Evolutionary conservation across 2,329 filamentous ascomycete genomes (phyloP).

Genomic region (Huntiella bhutanensis): DNA sequence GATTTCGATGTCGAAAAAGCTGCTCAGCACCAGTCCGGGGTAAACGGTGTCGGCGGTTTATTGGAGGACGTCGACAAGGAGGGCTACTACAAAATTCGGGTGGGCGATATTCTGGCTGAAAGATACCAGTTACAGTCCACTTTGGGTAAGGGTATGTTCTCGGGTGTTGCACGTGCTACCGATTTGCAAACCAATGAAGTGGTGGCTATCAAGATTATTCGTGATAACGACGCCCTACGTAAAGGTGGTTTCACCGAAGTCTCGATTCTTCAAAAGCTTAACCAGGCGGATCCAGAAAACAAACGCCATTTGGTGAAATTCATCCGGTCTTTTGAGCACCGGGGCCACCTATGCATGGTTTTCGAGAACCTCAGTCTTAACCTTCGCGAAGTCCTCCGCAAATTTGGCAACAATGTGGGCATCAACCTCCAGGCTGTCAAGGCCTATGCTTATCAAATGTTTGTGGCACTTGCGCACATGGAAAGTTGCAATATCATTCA

Average conservation of each 20-base stretch:
- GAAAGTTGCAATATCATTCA: slow-evolving; percentile 87
- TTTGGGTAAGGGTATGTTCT: slow-evolving; percentile 89
- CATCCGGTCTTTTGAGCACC: slow-evolving; percentile 77
- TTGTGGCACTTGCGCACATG: slow-evolving; percentile 71
- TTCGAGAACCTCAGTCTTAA: slow-evolving; percentile 94
- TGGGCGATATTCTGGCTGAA: slow-evolving; percentile 74
- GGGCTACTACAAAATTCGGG: slow-evolving; percentile 89
- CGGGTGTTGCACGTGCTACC: slow-evolving; percentile 75
- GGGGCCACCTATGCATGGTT: slow-evolving; percentile 85
- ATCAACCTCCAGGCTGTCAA: slow-evolving; percentile 78
- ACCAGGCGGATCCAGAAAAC: slow-evolving; percentile 67
- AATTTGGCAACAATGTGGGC: slow-evolving; percentile 85
- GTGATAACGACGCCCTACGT: slow-evolving; percentile 80
- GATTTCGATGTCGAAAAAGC: slow-evolving; percentile 50
- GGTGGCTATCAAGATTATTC: slow-evolving; percentile 96
- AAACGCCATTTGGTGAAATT: slow-evolving; percentile 85
- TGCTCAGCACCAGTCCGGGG: slow-evolving; percentile 26
- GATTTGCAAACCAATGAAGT: slow-evolving; percentile 55
- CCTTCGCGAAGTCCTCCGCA: slow-evolving; percentile 80
- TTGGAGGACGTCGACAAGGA: slow-evolving; percentile 88
- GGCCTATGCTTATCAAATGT: slow-evolving; percentile 85
- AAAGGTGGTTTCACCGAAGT: slow-evolving; percentile 93
- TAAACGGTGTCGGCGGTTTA: slow-evolving; percentile 43
- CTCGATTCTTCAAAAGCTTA: slow-evolving; percentile 74
- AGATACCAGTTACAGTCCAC: slow-evolving; percentile 78